A percentile compares a stretch with the other conserved stretches of the same genome.
Evolutionary conservation across 495 filamentous ascomycete genomes (phyloP).

Genomic region (Clavariopsis aquatica): DNA sequence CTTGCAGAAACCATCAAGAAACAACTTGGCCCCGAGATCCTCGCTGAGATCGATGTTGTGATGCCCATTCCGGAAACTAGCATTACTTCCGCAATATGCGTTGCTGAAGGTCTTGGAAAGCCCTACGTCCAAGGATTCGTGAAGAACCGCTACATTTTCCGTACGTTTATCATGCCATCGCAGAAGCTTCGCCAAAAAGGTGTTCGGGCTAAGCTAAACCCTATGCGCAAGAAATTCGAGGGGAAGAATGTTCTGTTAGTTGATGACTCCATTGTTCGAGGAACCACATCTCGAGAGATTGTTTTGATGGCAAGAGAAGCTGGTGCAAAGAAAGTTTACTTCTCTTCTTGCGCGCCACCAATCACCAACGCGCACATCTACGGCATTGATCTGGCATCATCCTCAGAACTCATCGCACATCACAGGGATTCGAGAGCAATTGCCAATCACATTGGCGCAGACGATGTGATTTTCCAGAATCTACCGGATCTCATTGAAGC

Average conservation of each 20-base stretch:
- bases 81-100: slow-evolving; percentile 78
- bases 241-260: slow-evolving; percentile 82
- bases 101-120: slow-evolving; percentile 74
- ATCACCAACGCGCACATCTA: slow-evolving; percentile 80
- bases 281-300: slow-evolving; percentile 89
- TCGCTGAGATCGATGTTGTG: slow-evolving; percentile 87
- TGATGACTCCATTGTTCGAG: slow-evolving; percentile 91
- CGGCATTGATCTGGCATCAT: slow-evolving; percentile 87
- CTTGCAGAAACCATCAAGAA: slow-evolving; percentile 76
- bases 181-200: slow-evolving; percentile 81
- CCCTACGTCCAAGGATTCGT: slow-evolving; percentile 85
- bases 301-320: slow-evolving; percentile 91
- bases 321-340: slow-evolving; percentile 85
- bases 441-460: slow-evolving; percentile 82
- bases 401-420: slow-evolving; percentile 81
- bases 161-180: slow-evolving; percentile 93
- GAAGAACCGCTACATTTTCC: slow-evolving; percentile 95
- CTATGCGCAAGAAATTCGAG: slow-evolving; percentile 84
- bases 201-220: slow-evolving; percentile 75
- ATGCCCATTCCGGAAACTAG: slow-evolving; percentile 88
- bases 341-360: slow-evolving; percentile 83
- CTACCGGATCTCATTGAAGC: slow-evolving; percentile 80
- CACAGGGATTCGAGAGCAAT: slow-evolving; percentile 68
- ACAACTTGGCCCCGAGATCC: slow-evolving; percentile 69
- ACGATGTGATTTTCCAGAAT: slow-evolving; percentile 86